A percentile compares a stretch with the other conserved stretches of the same genome.
phyloP scores from a whole-genome alignment of 2,329 filamentous ascomycete genomes.

The Cadophora sp. region DNA sequence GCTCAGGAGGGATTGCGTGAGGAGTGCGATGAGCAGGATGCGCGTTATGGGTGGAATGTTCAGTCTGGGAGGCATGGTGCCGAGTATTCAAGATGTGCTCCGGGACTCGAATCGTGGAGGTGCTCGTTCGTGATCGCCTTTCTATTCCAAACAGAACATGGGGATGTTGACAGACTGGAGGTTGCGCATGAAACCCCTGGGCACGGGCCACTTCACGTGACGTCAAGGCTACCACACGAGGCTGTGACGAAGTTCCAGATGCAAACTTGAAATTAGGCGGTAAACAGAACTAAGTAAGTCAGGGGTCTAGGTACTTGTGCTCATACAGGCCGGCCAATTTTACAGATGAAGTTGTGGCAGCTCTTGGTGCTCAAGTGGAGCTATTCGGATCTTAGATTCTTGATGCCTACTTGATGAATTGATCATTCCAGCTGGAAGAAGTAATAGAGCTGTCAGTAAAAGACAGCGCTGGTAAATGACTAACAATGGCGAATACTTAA shows the following conservation, averaged over 20 bases:
- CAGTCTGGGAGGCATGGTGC: conserved; percentile 78
- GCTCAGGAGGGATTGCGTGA: conserved; percentile 83
- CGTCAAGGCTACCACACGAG: not conserved
- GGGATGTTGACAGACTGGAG: conserved; percentile 14
- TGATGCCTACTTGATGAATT: too few relatives aligned
- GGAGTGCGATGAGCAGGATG: conserved; percentile 74
- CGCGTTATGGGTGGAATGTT: conserved; percentile 94
- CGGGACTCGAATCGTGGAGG: not conserved
- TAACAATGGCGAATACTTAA: too few relatives aligned
- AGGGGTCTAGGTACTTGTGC: too few relatives aligned
- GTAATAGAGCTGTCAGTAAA: too few relatives aligned
- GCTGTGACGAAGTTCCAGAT: not conserved
- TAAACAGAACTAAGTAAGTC: not conserved
- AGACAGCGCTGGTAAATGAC: too few relatives aligned
- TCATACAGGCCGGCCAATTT: too few relatives aligned
- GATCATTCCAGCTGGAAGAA: too few relatives aligned
- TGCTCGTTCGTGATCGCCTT: not conserved
- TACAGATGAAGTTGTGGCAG: too few relatives aligned
- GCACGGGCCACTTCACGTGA: not conserved
- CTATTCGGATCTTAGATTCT: too few relatives aligned
- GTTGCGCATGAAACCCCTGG: conserved; percentile 9
- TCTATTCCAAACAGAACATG: conserved; percentile 4
- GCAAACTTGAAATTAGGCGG: not conserved
- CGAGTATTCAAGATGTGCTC: not conserved
- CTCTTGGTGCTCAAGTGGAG: too few relatives aligned